Evolutionary conservation across 306 rosid species (phyloP), one percentile per base, ranked within the genome.

Genomic region (Gynostemma pentaphyllum): DNA sequence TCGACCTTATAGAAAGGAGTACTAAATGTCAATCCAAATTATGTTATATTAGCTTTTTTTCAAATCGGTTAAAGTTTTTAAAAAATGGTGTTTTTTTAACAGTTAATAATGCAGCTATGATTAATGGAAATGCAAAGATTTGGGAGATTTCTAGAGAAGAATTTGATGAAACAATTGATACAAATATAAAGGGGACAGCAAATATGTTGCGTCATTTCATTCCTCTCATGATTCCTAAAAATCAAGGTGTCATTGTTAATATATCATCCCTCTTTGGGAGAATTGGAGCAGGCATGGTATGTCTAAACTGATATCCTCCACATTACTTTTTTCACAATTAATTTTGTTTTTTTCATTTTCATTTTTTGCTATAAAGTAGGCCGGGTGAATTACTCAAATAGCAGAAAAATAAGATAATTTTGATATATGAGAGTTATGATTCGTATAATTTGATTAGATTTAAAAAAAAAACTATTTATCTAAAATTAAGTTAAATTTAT

Each of bases 201-300:
- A 90, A 90, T 45, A 67, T 90, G 64, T 29, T 87, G 66, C 80
- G 97, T 0, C 94, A 83, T 56, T 85, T 90, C 72, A 78, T 90
- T 57, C 96, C 97, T 37, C 60, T 78, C 0, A 81, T 90, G 94
- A 65, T 87, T 12, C 0, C 47, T 0, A 70, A 68, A 44, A 72
- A 77, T 70, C 60, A 74, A 34, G 88, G 88, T 1, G 75, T 81
- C 23, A 86, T 90, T 28, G 96, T 90, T 19, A 90, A 90, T 69
- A 74, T 85, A 73, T 87, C 97, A 7, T 90, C 97, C 0, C 94
- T 95, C 13, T 90, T 88, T 94, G 97, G 97, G 21, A 78, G 97
- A 64, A 80, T 88, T 1, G 94, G 83, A 9, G 96, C 90, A 4
- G 88, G 96, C 3, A 75, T 80, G 56, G 95, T 79, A 32, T 34